Evolutionary conservation across 306 rosid genomes (phyloP).

Genomic region (Medicago ruthenica): DNA sequence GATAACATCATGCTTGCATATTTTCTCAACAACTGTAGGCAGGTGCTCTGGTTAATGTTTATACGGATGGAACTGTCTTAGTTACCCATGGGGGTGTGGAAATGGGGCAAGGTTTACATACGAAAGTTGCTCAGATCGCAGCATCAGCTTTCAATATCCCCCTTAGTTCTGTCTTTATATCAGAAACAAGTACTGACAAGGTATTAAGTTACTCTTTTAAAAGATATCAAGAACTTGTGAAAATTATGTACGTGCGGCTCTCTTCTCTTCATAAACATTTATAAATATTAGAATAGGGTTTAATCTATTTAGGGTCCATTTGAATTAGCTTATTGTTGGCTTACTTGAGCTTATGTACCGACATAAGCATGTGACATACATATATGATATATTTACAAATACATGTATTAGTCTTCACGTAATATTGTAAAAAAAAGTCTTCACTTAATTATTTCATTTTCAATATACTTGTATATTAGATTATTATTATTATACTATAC

Average conservation of each 20-base stretch:
- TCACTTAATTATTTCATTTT: not conserved
- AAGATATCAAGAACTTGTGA: slow-evolving; percentile 10
- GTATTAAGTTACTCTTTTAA: slow-evolving; percentile 47
- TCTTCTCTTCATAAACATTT: slow-evolving; percentile 6
- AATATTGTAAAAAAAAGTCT: not conserved
- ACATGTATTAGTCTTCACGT: too few species aligned
- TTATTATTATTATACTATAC: too few species aligned
- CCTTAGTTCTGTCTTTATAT: slow-evolving; percentile 87
- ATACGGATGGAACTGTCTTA: slow-evolving; percentile 97
- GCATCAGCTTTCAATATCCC: slow-evolving; percentile 93
- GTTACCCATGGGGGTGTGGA: slow-evolving; percentile 97
- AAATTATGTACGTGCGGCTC: not conserved
- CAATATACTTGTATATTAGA: not conserved
- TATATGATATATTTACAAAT: not conserved
- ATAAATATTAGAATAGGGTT: not conserved
- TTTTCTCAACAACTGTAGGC: slow-evolving; percentile 65
- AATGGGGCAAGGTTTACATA: slow-evolving; percentile 99
- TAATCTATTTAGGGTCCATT: not conserved
- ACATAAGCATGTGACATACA: not conserved
- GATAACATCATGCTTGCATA: slow-evolving; percentile 17
- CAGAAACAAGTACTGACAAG: slow-evolving; percentile 97
- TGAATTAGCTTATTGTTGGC: not conserved
- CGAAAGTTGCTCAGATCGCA: slow-evolving; percentile 95
- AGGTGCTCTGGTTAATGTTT: slow-evolving; percentile 96
- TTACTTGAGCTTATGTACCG: not conserved